Evolutionary conservation across 257 asterid genomes (phyloP).

Genomic region (Primulina tabacum): DNA sequence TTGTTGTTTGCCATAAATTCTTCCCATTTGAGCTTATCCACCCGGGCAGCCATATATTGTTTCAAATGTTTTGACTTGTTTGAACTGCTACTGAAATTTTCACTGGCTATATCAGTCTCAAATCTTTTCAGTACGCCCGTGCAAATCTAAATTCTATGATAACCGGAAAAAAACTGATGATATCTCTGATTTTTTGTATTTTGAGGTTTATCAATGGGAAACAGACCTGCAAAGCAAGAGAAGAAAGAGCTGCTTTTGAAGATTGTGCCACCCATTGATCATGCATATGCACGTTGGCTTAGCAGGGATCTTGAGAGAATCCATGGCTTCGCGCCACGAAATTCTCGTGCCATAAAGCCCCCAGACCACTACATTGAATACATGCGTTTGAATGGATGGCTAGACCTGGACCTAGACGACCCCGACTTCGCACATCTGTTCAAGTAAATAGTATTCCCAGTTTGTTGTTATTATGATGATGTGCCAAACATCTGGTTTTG

Average conservation of each 20-base stretch:
- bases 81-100: neutral
- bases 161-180: neutral
- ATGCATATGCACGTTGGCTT: conserved; percentile 61
- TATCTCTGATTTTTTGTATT: conserved; percentile 15
- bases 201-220: conserved; percentile 59
- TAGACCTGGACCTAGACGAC: conserved; percentile 73
- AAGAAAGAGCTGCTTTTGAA: conserved; percentile 50
- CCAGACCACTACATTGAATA: conserved; percentile 77
- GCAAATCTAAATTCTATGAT: too few relatives aligned
- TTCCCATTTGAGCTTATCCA: neutral
- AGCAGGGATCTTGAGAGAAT: conserved; percentile 74
- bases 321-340: conserved; percentile 65
- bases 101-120: neutral
- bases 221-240: conserved; percentile 59
- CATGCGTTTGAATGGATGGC: conserved; percentile 90
- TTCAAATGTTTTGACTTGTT: neutral
- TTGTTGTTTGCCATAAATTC: neutral
- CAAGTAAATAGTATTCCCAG: conserved; percentile 34
- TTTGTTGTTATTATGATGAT: neutral
- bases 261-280: conserved; percentile 77
- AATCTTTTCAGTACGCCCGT: neutral
- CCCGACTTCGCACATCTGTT: conserved; percentile 71
- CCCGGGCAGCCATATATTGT: neutral
- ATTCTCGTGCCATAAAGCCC: conserved; percentile 66
- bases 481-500: neutral